A percentile compares a stretch with the other conserved stretches of the same genome.
phyloP scores from a whole-genome alignment of 208 protist genomes.

The Acanthamoeba sp. region DNA sequence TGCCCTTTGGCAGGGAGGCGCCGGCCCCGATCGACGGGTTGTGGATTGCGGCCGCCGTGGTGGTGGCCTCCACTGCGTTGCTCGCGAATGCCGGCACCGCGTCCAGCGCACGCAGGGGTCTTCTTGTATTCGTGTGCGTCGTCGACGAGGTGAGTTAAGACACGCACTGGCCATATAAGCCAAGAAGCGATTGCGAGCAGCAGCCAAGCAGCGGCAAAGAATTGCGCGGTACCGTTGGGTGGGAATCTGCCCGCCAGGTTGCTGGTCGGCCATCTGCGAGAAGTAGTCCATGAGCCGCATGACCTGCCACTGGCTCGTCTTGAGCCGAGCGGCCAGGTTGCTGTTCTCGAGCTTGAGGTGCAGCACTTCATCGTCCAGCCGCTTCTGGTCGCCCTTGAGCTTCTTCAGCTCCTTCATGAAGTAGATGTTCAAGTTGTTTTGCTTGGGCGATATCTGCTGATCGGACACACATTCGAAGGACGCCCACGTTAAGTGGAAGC shows the following conservation, averaged over 20 bases:
- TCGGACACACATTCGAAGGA: not conserved
- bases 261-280: conserved; percentile 42
- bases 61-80: not conserved
- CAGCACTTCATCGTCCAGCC: conserved; percentile 68
- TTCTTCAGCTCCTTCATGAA: conserved; percentile 75
- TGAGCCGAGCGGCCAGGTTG: conserved; percentile 52
- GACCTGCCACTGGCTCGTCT: conserved; percentile 74
- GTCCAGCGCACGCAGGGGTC: conserved; percentile 45
- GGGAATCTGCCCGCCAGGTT: not conserved
- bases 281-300: conserved; percentile 73
- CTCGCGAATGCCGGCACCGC: not conserved
- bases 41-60: not conserved
- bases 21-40: not conserved
- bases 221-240: not conserved
- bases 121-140: not conserved
- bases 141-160: not conserved
- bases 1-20: not conserved
- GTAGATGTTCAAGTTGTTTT: conserved; percentile 74
- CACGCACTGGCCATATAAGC: not conserved
- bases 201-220: not conserved
- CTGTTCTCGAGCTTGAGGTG: conserved; percentile 76
- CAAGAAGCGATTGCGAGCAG: too few species aligned
- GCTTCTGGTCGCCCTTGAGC: conserved; percentile 70
- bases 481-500: not conserved
- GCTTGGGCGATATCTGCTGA: conserved; percentile 22